A percentile compares a stretch with the other conserved stretches of the same genome.
Conservation (phyloP, 75 land plant species). For the Pinus albicaulis region DNA sequence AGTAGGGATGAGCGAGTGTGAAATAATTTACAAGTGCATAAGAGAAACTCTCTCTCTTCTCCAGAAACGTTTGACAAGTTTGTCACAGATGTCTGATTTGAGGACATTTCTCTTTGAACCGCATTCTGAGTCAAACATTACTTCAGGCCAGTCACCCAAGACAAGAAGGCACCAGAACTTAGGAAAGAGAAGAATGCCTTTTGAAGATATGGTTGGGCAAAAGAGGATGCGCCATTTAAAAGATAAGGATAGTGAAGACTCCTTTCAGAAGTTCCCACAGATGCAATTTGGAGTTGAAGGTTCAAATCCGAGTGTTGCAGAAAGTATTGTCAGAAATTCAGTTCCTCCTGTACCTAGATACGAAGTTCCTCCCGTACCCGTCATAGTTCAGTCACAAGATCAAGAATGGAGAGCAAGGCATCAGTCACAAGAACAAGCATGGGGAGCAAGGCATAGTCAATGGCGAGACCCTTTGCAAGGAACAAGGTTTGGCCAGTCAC, state of each 20-base stretch:
- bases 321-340: background rate
- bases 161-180: background rate
- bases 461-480: background rate
- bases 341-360: background rate
- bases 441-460: background rate
- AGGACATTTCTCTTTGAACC: constrained; percentile 17
- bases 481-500: background rate
- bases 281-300: background rate
- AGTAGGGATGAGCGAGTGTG: constrained; percentile 26
- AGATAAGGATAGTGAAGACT: background rate
- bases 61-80: constrained; percentile 6
- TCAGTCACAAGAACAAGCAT: constrained; percentile 1
- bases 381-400: background rate
- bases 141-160: background rate
- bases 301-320: background rate
- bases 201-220: background rate
- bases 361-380: background rate
- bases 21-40: constrained; percentile 38
- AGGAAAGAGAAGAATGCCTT: constrained; percentile 8
- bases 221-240: background rate
- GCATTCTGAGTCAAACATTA: background rate
- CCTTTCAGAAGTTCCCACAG: background rate
- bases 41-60: constrained; percentile 9
- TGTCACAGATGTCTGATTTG: constrained; percentile 9
- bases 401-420: constrained; percentile 1